Conservation (phyloP, 2,329 filamentous ascomycete species). For the Phialophora macrospora region DNA sequence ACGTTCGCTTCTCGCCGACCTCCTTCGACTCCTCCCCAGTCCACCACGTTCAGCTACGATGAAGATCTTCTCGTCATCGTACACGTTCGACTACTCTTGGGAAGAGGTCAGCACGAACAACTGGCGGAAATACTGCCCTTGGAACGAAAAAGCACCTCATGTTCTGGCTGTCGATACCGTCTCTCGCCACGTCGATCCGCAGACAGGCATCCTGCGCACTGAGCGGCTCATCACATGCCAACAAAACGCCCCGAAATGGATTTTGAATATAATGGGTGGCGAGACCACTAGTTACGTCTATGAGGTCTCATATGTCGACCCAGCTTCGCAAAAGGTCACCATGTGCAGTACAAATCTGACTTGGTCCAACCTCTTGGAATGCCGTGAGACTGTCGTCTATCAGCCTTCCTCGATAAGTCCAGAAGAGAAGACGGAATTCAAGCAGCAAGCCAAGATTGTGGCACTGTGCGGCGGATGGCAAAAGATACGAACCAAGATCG, state of each 20-base stretch:
- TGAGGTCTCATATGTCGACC: conserved; percentile 95
- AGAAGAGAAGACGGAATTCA: conserved; percentile 72
- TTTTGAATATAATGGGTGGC: conserved; percentile 78
- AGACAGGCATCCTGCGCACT: conserved; percentile 71
- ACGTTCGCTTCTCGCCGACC: not conserved
- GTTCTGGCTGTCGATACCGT: conserved; percentile 95
- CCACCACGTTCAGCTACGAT: conserved; percentile 54
- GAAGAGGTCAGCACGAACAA: conserved; percentile 96
- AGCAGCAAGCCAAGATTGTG: conserved; percentile 89
- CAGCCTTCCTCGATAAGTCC: conserved; percentile 61
- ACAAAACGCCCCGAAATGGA: conserved; percentile 57
- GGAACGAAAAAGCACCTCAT: conserved; percentile 98
- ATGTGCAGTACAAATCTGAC: conserved; percentile 97
- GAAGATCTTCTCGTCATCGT: conserved; percentile 92
- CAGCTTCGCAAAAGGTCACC: conserved; percentile 79
- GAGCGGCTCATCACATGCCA: conserved; percentile 66
- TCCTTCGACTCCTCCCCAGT: conserved; percentile 42
- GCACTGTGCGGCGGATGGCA: conserved; percentile 96
- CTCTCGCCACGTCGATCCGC: conserved; percentile 68
- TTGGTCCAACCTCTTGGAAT: conserved; percentile 84
- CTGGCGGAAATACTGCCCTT: conserved; percentile 98
- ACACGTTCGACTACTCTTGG: conserved; percentile 98
- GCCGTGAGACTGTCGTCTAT: conserved; percentile 92
- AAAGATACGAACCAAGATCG: conserved; percentile 93
- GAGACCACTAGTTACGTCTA: conserved; percentile 85